Evolutionary conservation across 2,329 filamentous ascomycete species (phyloP).

Genomic region (Coniochaeta sp.): DNA sequence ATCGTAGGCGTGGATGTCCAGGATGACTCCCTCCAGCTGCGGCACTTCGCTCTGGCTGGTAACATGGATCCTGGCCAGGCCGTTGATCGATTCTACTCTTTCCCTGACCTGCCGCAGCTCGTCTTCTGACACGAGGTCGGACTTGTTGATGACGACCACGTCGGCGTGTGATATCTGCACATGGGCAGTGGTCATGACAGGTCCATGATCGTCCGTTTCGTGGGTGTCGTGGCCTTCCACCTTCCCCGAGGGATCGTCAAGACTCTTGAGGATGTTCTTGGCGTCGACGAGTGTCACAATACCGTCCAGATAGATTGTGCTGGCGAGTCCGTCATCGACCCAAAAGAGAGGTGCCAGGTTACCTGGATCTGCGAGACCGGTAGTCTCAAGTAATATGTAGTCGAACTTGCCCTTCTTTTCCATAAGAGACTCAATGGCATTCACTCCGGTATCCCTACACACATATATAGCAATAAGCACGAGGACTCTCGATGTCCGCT

Average conservation of each 20-base stretch:
- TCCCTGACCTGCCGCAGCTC: slow-evolving; percentile 64
- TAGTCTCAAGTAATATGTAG: slow-evolving; percentile 96
- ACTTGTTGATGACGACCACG: slow-evolving; percentile 90
- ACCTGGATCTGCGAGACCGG: slow-evolving; percentile 87
- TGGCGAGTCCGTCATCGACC: slow-evolving; percentile 93
- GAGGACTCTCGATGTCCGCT: not conserved
- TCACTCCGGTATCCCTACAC: slow-evolving; percentile 85
- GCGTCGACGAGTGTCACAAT: slow-evolving; percentile 95
- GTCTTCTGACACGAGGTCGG: slow-evolving; percentile 66
- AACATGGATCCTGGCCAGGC: slow-evolving; percentile 73
- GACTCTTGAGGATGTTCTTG: slow-evolving; percentile 76
- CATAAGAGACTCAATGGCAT: slow-evolving; percentile 93
- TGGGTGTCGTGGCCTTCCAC: slow-evolving; percentile 44
- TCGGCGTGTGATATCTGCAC: slow-evolving; percentile 96
- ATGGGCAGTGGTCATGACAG: slow-evolving; percentile 83
- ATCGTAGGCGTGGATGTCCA: slow-evolving; percentile 92
- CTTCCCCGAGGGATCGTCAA: slow-evolving; percentile 63
- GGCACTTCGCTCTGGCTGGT: slow-evolving; percentile 77
- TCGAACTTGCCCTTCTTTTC: slow-evolving; percentile 89
- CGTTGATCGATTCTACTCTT: slow-evolving; percentile 80
- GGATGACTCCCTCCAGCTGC: slow-evolving; percentile 72
- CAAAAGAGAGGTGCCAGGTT: slow-evolving; percentile 96
- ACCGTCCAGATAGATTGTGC: slow-evolving; percentile 92
- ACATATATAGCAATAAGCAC: not conserved
- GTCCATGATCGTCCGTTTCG: slow-evolving; percentile 42